A percentile compares a stretch with the other conserved stretches of the same genome.
phyloP scores from a whole-genome alignment of 2,329 filamentous ascomycete species.

The Coniosporium tulheliwenetii region DNA sequence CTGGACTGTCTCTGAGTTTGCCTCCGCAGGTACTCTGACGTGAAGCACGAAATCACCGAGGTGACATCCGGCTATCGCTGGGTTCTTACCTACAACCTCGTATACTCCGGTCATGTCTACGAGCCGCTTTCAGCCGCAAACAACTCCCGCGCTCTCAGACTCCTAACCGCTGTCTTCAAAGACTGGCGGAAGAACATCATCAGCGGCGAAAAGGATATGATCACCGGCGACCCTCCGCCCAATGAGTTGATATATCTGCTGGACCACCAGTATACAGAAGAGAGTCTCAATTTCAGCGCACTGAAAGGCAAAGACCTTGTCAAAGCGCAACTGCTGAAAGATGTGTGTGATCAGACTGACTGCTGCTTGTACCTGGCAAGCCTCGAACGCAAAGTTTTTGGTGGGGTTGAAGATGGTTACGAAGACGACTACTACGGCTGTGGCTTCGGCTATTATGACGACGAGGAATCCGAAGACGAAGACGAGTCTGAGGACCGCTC shows the following conservation, averaged over 20 bases:
- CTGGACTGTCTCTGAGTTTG: background rate
- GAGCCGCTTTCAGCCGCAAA: constrained; percentile 3
- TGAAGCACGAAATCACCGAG: constrained; percentile 34
- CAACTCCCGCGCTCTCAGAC: constrained; percentile 1
- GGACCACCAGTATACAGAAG: constrained; percentile 12
- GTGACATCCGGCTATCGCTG: constrained; percentile 32
- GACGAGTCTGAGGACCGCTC: no score
- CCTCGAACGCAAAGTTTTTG: constrained; percentile 3
- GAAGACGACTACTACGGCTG: constrained; percentile 1
- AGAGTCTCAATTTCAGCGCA: constrained; percentile 7
- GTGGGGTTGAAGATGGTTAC: constrained; percentile 1
- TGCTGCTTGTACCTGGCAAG: constrained; percentile 8
- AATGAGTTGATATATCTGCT: constrained; percentile 9
- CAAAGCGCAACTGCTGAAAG: constrained; percentile 6
- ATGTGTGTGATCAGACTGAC: constrained; percentile 7
- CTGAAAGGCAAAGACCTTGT: constrained; percentile 12
- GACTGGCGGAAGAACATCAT: background rate
- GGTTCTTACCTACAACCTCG: constrained; percentile 38
- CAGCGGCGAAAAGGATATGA: background rate
- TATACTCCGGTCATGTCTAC: constrained; percentile 10
- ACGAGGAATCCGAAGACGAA: constrained; percentile 1
- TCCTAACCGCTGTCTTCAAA: background rate
- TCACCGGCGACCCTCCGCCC: background rate
- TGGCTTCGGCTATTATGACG: constrained; percentile 1
- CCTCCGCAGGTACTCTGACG: constrained; percentile 33